Evolutionary conservation across 176 grass and related monocot species (phyloP), one percentile per base, ranked within the genome.

Genomic region (Thalia dealbata): DNA sequence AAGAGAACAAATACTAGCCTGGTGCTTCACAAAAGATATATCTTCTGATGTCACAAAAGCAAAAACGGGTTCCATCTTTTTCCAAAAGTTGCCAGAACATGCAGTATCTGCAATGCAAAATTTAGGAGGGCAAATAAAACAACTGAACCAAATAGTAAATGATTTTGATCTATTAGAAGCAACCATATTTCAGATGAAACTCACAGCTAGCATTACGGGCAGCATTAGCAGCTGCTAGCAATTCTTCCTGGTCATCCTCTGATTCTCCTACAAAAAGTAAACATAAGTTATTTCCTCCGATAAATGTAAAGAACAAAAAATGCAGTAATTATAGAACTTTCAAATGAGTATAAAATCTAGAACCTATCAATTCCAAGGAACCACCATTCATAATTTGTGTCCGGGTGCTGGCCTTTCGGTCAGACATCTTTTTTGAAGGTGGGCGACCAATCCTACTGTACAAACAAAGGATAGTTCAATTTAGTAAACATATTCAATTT

Each of bases 41-140:
- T 91, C 87, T 67, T 89, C 71, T 27, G 64, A 76, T 75, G 74
- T 81, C 75, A 80, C 61, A 66, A 80, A 84, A 77, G 83, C 81
- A 75, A 96, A 85, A 76, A 82, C 75, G 24, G 86, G 81, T 83
- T 96, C 92, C 92, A 96, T 91, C 78, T 86, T 91, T 79, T 91
- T 91, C 92, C 92, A 96, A 73, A 96, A 96, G 70, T 83, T 63
- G 2, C 88, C 80, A 41, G 77, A 84, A 69, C 84, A 86, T 69
- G 88, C 92, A 83, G 61, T 43, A 86, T 75, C 92, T 96, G 79
- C 78, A 68, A 29, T 89, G 76, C 75, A 68, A 19, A 32, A 72
- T 13, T 50, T 16, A 71, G 23, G 69, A 79, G 64, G 9, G 64
- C 43, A 32, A 41, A 61, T 10, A 63, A 64, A 84, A 61, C 67